Base-by-base conservation (phyloP, 1,284 basidiomycete species). In the Pseudozyma tsukubaensis region DNA sequence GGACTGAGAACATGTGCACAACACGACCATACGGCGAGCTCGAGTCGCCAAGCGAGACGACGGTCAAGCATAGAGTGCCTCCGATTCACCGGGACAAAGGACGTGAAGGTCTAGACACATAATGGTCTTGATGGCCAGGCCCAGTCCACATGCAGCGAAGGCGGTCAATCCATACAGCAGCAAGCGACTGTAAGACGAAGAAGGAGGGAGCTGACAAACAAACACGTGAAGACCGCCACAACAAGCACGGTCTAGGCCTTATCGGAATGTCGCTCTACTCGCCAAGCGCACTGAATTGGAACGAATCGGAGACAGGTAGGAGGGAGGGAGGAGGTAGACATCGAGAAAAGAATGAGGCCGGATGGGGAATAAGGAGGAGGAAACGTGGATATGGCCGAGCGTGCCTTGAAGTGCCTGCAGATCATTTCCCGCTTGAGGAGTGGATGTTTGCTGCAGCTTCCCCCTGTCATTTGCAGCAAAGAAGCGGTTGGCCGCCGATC, bases 31-130 rank as follows among this genome's bases (percentile, higher is more conserved):
- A 43, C 52, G 59, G 59, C 52, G 8, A 50, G 21, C 18, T 40
- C 8, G 42, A 56, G 35, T 40, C 18, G 34, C 50, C 44, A 18
- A 53, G 50, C 54, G 50, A 64, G 61, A n/a, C 12, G 61, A 16
- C 44, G 29, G 36, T 19, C 37, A 18, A 32, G 5, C 18, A 34
- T 35, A 1, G 0, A 21, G 29, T 43, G n/a, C 29, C 29, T 16
- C 44, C 55, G 21, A 57, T 29, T 57, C 54, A 9, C 37, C 37
- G 55, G 54, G 21, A 57, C 37, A 40, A 14, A 18, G 19, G 40
- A 19, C 1, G 37, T 11, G 12, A 12, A 32, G 43, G 61, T 44
- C 61, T 52, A 64, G 61, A 58, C 32, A 35, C 10, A 14, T 3
- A 16, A 14, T 34, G 37, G 39, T 40, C 12, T 29, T 29, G 3